Evolutionary conservation across 1,139 yeast species (phyloP).

Genomic region (Candida gigantensis): DNA sequence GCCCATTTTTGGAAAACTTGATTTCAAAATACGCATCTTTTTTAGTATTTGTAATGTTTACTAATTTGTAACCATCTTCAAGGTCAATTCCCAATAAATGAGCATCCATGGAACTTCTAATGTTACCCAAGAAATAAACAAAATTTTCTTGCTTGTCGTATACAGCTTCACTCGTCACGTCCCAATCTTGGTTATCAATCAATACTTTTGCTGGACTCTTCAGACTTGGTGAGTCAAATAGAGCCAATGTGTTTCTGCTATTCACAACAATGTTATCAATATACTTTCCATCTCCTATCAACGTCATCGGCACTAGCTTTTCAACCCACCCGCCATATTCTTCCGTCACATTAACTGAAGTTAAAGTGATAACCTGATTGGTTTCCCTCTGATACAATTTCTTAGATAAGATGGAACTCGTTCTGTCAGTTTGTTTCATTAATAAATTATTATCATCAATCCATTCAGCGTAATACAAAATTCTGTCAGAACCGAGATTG

Average conservation of each 20-base stretch:
- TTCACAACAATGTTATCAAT: slow-evolving; percentile 67
- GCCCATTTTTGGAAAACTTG: slow-evolving; percentile 55
- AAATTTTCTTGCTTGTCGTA: slow-evolving; percentile 53
- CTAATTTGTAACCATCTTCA: slow-evolving; percentile 13
- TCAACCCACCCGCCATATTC: slow-evolving; percentile 63
- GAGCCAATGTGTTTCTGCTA: slow-evolving; percentile 70
- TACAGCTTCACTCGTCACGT: slow-evolving; percentile 33
- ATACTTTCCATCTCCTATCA: slow-evolving; percentile 51
- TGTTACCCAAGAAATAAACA: slow-evolving; percentile 67
- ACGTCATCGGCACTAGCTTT: slow-evolving; percentile 35
- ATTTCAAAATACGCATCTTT: slow-evolving; percentile 34
- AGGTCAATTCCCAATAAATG: slow-evolving; percentile 32
- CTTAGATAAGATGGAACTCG: slow-evolving; percentile 61
- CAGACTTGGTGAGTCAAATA: slow-evolving; percentile 54
- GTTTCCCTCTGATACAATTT: slow-evolving; percentile 42
- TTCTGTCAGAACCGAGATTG: slow-evolving; percentile 47
- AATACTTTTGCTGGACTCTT: slow-evolving; percentile 35
- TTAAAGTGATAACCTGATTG: slow-evolving; percentile 17
- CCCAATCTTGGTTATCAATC: slow-evolving; percentile 43
- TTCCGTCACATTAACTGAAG: slow-evolving; percentile 35
- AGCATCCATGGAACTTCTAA: slow-evolving; percentile 32
- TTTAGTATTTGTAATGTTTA: slow-evolving; percentile 23
- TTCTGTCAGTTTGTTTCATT: slow-evolving; percentile 70
- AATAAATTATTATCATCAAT: slow-evolving; percentile 54
- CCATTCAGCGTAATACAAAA: slow-evolving; percentile 78